Evolutionary conservation across 192 early-diverging fungal species (phyloP).

Genomic region (Dissophora ornata): DNA sequence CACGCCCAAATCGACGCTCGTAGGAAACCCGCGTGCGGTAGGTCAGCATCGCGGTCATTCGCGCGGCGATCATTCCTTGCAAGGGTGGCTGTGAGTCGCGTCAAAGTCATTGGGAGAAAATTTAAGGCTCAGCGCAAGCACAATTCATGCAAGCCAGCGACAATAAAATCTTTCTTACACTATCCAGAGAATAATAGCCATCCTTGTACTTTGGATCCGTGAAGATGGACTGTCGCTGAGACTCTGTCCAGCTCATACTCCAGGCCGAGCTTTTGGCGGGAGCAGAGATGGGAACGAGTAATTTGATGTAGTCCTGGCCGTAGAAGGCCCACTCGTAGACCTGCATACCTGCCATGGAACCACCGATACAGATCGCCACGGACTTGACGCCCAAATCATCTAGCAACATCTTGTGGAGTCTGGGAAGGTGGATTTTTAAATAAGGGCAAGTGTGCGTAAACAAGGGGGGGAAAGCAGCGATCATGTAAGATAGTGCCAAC

Average conservation of each 20-base stretch:
- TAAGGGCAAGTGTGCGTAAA: no score
- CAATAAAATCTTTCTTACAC: constrained; percentile 10
- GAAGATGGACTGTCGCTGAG: constrained; percentile 96
- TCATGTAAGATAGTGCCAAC: no score
- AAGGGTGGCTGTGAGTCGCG: constrained; percentile 77
- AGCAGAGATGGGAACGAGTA: constrained; percentile 92
- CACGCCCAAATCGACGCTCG: constrained; percentile 93
- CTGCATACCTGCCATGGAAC: constrained; percentile 98
- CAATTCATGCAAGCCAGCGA: no score
- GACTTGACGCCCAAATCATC: constrained; percentile 86
- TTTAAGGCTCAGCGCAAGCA: background rate
- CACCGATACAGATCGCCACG: constrained; percentile 91
- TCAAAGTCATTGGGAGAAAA: constrained; percentile 6
- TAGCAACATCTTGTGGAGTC: constrained; percentile 83
- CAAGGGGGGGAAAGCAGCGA: no score
- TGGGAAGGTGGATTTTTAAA: background rate
- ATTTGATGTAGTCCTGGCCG: constrained; percentile 82
- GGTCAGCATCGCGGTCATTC: constrained; percentile 96
- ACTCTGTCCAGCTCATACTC: constrained; percentile 98
- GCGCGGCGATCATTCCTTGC: constrained; percentile 86
- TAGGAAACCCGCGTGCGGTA: constrained; percentile 96
- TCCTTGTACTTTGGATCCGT: constrained; percentile 82
- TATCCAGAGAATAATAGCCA: constrained; percentile 38
- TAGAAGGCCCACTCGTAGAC: constrained; percentile 93
- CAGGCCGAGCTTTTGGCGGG: constrained; percentile 95